Base-by-base conservation (phyloP, 257 asterid genomes). In the Nicotiana attenuata region DNA sequence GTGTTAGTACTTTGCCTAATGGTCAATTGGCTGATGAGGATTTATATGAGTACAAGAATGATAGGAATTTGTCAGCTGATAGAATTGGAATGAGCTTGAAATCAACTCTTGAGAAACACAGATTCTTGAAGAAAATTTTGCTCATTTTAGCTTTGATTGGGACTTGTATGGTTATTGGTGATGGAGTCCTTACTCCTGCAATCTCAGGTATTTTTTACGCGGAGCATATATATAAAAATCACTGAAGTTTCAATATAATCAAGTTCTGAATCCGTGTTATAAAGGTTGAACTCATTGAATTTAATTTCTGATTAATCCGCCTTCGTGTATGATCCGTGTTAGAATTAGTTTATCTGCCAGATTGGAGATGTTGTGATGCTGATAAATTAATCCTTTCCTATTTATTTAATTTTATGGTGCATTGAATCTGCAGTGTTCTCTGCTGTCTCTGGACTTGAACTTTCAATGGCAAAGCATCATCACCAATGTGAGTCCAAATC, bases 81-180 rank as follows among this genome's bases (percentile, higher is more conserved):
- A 88, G 92, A 13, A 64, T 89, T 28, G 97, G 97, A 19, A 77
- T 84, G 89, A 92, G 89, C 57, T 82, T 95, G 90, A 91, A 91
- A 85, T 90, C 97, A 10, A 91, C 93, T 50, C 83, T 95, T 80
- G 99, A 95, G 76, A 95, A 91, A 65, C 91, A 93, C 81, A 88
- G 69, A 79, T 76, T 92, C 31, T 79, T 93, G 81, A 97, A 92
- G 29, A 92, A 82, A 84, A 90, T 93, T 81, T 66, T 95, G 85
- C 99, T 95, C 13, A 67, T 86, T 84, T 84, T 95, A 89, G 96
- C 99, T 38, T 85, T 95, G 89, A 87, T 95, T 82, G 99, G 99
- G 76, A 89, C 99, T 80, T 93, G 99, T 92, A 93, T 95, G 97
- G 99, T 95, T 65, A 95, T 95, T 75, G 99, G 99, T 10, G 99